A percentile compares a stretch with the other conserved stretches of the same genome.
phyloP scores from a whole-genome alignment of 2,329 filamentous ascomycete species.

The Westerdykella sp. region DNA sequence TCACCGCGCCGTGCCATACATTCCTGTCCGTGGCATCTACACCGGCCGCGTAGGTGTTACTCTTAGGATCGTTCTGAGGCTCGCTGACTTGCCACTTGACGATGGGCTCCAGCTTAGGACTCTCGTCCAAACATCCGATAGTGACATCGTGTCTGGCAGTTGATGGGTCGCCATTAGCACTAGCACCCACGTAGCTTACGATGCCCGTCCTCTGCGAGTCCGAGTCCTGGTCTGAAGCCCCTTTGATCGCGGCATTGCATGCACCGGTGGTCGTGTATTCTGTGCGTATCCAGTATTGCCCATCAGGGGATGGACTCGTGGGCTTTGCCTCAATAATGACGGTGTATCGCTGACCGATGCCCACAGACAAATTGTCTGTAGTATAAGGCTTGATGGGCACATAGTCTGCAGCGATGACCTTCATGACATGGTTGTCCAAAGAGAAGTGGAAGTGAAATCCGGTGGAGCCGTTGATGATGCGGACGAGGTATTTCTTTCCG shows the following conservation, averaged over 20 bases:
- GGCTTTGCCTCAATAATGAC: slow-evolving; percentile 40
- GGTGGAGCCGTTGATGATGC: slow-evolving; percentile 15
- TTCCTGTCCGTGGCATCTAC: slow-evolving; percentile 2
- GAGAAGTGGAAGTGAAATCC: slow-evolving; percentile 25
- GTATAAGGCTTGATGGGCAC: slow-evolving; percentile 35
- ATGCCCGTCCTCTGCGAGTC: slow-evolving; percentile 12
- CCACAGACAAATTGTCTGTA: slow-evolving; percentile 31
- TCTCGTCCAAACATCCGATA: slow-evolving; percentile 11
- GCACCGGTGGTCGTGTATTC: slow-evolving; percentile 6
- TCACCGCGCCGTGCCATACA: slow-evolving; percentile 1
- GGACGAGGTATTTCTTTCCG: slow-evolving; percentile 14
- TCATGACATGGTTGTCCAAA: slow-evolving; percentile 35
- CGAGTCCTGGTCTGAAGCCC: background rate
- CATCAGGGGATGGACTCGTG: slow-evolving; percentile 16
- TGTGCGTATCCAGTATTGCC: slow-evolving; percentile 42
- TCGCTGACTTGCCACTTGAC: slow-evolving; percentile 12
- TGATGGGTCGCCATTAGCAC: slow-evolving; percentile 5
- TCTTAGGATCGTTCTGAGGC: slow-evolving; percentile 12
- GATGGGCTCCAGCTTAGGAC: slow-evolving; percentile 5
- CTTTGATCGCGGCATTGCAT: slow-evolving; percentile 5
- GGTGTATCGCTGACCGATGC: slow-evolving; percentile 40
- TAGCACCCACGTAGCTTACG: slow-evolving; percentile 12
- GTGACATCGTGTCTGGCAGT: slow-evolving; percentile 4
- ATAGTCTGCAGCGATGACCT: slow-evolving; percentile 29
- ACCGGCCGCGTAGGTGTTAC: slow-evolving; percentile 10